These are phyloP conservation scores for Exobasidium rhododendri DNA, from an alignment of 1,284 basidiomycete genomes.

Conservation along the genomic window DNA sequence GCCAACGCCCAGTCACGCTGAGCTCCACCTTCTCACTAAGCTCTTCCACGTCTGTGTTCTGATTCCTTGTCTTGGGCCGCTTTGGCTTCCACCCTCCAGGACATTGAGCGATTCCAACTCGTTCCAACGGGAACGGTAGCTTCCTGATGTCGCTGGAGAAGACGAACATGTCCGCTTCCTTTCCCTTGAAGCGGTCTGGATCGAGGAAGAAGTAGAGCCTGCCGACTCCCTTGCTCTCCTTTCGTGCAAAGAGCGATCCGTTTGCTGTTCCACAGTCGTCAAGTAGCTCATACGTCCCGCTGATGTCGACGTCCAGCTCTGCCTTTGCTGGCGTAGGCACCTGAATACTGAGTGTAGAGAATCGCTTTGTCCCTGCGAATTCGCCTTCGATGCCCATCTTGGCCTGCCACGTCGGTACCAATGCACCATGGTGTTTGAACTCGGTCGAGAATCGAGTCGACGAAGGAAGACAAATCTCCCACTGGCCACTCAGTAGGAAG, in stretches of 20 bases:
- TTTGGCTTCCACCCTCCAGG: conserved; percentile 32
- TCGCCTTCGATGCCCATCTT: conserved; percentile 72
- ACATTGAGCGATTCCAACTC: conserved; percentile 27
- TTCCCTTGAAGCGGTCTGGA: conserved; percentile 33
- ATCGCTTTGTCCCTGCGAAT: conserved; percentile 67
- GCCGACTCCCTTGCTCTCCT: background rate
- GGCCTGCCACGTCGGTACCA: conserved; percentile 79
- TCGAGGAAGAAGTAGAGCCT: conserved; percentile 41
- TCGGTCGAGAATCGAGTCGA: conserved; percentile 62
- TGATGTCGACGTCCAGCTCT: conserved; percentile 63
- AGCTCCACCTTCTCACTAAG: conserved; percentile 24
- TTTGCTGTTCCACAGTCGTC: conserved; percentile 87
- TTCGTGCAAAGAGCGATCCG: conserved; percentile 67
- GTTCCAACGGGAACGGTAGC: conserved; percentile 37
- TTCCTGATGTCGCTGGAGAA: conserved; percentile 36
- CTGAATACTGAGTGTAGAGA: conserved; percentile 66
- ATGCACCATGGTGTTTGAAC: conserved; percentile 67
- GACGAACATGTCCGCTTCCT: conserved; percentile 33
- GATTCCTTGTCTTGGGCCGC: no score
- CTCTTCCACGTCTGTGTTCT: conserved; percentile 2
- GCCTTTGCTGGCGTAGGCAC: conserved; percentile 57
- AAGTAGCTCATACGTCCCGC: conserved; percentile 73
- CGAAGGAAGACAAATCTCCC: conserved; percentile 78
- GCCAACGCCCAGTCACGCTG: conserved; percentile 29
- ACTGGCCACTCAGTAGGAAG: conserved; percentile 67